These are phyloP conservation scores for Penicillium alfredii DNA, from an alignment of 495 filamentous ascomycete species.

Conservation along the genomic window DNA sequence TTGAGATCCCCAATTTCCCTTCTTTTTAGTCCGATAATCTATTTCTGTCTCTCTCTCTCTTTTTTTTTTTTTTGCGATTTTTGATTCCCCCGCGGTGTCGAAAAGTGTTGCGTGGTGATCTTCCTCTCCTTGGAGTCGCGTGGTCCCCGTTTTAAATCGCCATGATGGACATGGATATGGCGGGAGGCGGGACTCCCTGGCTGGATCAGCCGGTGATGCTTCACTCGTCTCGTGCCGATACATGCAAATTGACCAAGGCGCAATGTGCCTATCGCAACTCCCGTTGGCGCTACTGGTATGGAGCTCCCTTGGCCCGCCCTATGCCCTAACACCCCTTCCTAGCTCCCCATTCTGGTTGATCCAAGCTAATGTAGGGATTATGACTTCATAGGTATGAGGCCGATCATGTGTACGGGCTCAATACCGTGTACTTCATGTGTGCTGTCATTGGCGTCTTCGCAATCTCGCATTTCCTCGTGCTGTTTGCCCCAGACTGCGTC, in stretches of 20 bases:
- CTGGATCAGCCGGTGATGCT: conserved; percentile 43
- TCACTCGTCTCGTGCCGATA: conserved; percentile 39
- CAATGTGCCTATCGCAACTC: conserved; percentile 43
- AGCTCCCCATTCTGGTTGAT: too few species aligned
- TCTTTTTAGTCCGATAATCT: too few species aligned
- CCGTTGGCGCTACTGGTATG: conserved; percentile 47
- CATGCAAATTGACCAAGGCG: conserved; percentile 38
- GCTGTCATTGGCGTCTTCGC: conserved; percentile 42
- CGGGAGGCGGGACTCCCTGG: conserved; percentile 26
- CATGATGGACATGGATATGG: conserved; percentile 20
- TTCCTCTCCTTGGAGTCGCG: too few species aligned
- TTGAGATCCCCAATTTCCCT: not conserved
- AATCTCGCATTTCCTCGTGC: conserved; percentile 24
- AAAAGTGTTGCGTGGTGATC: too few species aligned
- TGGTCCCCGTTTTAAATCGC: too few species aligned
- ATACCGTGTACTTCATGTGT: conserved; percentile 45
- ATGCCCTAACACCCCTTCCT: too few species aligned
- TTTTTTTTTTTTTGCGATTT: too few species aligned
- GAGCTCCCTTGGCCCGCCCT: not conserved
- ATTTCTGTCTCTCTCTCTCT: too few species aligned
- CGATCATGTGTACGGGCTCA: conserved; percentile 47
- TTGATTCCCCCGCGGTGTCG: too few species aligned
- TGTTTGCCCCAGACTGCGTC: conserved; percentile 15
- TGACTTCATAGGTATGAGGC: conserved; percentile 40
- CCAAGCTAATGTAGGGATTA: too few species aligned